phyloP scores from a whole-genome alignment of 768 basidiomycete genomes.

The Mycena venus region DNA sequence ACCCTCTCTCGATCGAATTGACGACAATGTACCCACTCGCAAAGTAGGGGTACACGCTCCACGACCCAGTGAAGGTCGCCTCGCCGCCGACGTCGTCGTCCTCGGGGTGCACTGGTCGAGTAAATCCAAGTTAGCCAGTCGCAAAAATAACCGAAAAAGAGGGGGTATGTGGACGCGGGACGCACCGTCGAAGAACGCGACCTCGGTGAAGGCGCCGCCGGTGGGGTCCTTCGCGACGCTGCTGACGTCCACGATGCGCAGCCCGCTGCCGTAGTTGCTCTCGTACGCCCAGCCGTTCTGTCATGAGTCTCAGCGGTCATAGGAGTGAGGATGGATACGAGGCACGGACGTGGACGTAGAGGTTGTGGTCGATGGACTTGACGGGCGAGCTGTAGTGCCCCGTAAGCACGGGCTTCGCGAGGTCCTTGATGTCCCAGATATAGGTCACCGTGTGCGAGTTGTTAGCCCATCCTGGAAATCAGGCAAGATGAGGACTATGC shows the following conservation, averaged over 20 bases:
- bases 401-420: slow-evolving; percentile 41
- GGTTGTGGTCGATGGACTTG: slow-evolving; percentile 46
- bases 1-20: slow-evolving; percentile 28
- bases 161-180: background rate
- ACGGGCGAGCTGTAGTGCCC: slow-evolving; percentile 43
- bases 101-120: slow-evolving; percentile 25
- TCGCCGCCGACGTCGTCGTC: slow-evolving; percentile 31
- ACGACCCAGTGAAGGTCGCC: slow-evolving; percentile 27
- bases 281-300: slow-evolving; percentile 43
- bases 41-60: slow-evolving; percentile 32
- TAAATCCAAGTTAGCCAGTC: background rate
- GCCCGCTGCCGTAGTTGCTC: slow-evolving; percentile 45
- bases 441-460: slow-evolving; percentile 38
- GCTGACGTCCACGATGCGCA: slow-evolving; percentile 44
- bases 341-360: slow-evolving; percentile 38
- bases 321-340: background rate
- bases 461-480: slow-evolving; percentile 32
- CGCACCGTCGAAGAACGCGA: slow-evolving; percentile 43
- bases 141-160: background rate
- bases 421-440: slow-evolving; percentile 47
- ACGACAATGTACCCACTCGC: slow-evolving; percentile 27
- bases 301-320: background rate
- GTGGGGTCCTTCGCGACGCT: slow-evolving; percentile 45
- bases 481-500: background rate
- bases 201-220: slow-evolving; percentile 40